phyloP scores from a whole-genome alignment of 306 rosid genomes.

The Casuarina cunninghamiana region DNA sequence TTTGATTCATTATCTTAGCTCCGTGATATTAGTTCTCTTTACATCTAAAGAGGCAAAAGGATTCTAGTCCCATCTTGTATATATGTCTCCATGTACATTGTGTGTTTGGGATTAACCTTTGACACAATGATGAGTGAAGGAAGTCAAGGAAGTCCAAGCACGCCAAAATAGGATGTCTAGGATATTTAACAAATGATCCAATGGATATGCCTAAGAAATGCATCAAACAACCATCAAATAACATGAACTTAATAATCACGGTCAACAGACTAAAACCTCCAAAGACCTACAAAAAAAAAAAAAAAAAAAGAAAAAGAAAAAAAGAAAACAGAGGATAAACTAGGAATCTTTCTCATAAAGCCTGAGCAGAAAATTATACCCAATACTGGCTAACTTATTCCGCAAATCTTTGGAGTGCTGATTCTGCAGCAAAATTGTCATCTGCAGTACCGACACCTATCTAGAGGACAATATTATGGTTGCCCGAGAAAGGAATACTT shows the following conservation, averaged over 20 bases:
- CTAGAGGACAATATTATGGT: background rate
- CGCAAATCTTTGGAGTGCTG: background rate
- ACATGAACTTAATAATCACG: conserved; percentile 27
- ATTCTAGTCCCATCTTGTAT: background rate
- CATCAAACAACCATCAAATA: background rate
- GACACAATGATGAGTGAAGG: background rate
- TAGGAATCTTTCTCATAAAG: background rate
- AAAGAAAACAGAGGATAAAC: background rate
- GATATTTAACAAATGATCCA: background rate
- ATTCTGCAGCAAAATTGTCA: background rate
- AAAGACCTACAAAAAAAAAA: background rate
- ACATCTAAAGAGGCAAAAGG: no score
- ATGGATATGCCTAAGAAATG: background rate
- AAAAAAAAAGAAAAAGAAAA: background rate
- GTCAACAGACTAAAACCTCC: conserved; percentile 6
- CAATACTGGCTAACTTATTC: background rate
- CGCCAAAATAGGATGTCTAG: background rate
- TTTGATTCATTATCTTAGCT: no score
- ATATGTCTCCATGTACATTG: background rate
- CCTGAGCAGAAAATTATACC: background rate
- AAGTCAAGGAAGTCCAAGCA: background rate
- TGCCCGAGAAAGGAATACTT: background rate
- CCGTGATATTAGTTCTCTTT: no score
- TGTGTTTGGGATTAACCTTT: background rate
- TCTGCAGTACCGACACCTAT: background rate